Conservation (phyloP, 2,329 filamentous ascomycete genomes). For the Colletotrichum caudatum region DNA sequence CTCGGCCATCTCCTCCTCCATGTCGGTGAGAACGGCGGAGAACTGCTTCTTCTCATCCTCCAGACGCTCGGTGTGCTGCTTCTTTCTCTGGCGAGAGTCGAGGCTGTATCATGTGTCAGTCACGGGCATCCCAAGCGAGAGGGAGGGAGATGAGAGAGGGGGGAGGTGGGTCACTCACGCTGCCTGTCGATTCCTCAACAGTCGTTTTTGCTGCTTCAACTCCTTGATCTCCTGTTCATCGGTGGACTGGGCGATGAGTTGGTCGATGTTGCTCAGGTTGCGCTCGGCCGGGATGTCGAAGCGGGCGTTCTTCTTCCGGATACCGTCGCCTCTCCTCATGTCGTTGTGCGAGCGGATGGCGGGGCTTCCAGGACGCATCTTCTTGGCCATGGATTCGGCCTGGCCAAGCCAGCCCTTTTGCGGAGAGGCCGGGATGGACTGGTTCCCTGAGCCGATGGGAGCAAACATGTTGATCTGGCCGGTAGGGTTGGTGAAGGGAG, state of each 20-base stretch:
- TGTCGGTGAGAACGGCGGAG: conserved; percentile 77
- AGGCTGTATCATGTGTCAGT: conserved; percentile 67
- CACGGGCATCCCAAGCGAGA: background rate
- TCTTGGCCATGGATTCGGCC: conserved; percentile 66
- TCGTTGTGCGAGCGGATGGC: conserved; percentile 81
- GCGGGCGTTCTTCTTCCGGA: conserved; percentile 98
- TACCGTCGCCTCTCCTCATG: conserved; percentile 83
- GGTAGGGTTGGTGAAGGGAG: conserved; percentile 66
- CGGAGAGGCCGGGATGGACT: conserved; percentile 66
- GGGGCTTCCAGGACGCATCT: conserved; percentile 76
- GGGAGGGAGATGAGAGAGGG: background rate
- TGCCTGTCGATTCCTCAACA: conserved; percentile 94
- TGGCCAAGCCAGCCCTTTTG: conserved; percentile 69
- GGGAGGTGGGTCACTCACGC: conserved; percentile 82
- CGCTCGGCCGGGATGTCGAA: conserved; percentile 97
- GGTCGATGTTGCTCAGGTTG: conserved; percentile 94
- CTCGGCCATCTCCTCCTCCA: conserved; percentile 81
- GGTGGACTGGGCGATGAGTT: conserved; percentile 87
- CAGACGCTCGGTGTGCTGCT: conserved; percentile 95
- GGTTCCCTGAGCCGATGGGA: conserved; percentile 58
- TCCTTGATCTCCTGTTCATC: conserved; percentile 97
- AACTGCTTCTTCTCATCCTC: conserved; percentile 97
- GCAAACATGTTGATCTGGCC: conserved; percentile 67
- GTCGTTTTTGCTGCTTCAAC: conserved; percentile 96
- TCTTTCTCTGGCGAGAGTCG: conserved; percentile 96